Conservation (phyloP, 1,284 basidiomycete genomes). For the Coniferiporia sulphurascens region DNA sequence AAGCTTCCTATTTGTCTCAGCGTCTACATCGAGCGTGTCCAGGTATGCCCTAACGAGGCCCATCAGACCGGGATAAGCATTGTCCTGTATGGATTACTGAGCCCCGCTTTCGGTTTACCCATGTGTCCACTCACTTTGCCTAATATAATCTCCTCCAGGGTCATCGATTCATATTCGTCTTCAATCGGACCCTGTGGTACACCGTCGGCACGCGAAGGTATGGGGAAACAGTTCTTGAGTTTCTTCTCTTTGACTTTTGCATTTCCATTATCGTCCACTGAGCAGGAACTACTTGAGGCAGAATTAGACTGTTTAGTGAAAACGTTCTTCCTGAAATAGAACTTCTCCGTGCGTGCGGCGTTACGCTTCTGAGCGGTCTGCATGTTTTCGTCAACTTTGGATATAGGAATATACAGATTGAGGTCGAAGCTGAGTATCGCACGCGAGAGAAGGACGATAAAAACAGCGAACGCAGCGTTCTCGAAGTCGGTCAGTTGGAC, state of each 20-base stretch:
- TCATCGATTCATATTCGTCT: conserved; percentile 90
- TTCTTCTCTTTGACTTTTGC: conserved; percentile 51
- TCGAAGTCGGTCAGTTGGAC: conserved; percentile 99
- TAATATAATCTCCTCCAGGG: conserved; percentile 90
- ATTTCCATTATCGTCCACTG: conserved; percentile 29
- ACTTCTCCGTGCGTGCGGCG: conserved; percentile 70
- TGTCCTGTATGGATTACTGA: conserved; percentile 36
- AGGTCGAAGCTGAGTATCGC: conserved; percentile 89
- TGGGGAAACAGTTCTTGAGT: conserved; percentile 66
- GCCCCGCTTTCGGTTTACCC: not conserved
- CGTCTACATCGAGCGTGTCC: conserved; percentile 80
- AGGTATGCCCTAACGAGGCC: conserved; percentile 85
- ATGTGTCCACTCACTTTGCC: conserved; percentile 57
- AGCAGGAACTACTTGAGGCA: conserved; percentile 25
- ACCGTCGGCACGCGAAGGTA: conserved; percentile 43
- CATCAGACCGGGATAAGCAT: conserved; percentile 80
- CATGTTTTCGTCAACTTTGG: conserved; percentile 99
- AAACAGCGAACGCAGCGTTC: conserved; percentile 95
- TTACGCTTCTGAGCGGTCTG: conserved; percentile 80
- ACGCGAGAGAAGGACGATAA: conserved; percentile 89
- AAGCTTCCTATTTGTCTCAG: conserved; percentile 61
- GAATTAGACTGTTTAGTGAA: conserved; percentile 59
- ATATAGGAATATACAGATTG: conserved; percentile 96
- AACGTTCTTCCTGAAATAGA: conserved; percentile 89
- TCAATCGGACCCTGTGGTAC: conserved; percentile 48